These are phyloP conservation scores for Capsicum chinense DNA, from an alignment of 257 asterid genomes.

Conservation along the genomic window DNA sequence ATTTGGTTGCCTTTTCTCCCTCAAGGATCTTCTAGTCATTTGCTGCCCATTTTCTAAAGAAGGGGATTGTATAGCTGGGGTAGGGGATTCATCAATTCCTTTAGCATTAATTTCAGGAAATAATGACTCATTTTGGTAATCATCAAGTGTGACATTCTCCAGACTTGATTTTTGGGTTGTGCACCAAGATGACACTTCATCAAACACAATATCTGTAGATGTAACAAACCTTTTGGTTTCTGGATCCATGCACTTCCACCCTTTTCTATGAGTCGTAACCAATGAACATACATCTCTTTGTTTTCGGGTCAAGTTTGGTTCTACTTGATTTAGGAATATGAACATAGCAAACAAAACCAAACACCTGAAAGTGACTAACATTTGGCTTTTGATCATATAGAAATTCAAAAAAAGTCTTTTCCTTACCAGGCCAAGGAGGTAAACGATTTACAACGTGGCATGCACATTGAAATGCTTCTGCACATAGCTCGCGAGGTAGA, in stretches of 20 bases:
- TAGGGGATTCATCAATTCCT: not conserved
- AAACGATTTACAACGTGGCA: too few relatives aligned
- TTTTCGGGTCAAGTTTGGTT: slow-evolving; percentile 40
- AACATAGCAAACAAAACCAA: slow-evolving; percentile 32
- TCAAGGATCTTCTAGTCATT: not conserved
- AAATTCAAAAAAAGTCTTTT: slow-evolving; percentile 27
- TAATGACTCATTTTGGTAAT: not conserved
- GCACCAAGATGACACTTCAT: not conserved
- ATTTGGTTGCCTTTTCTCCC: slow-evolving; percentile 22
- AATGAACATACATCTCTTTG: slow-evolving; percentile 20
- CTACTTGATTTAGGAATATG: slow-evolving; percentile 9
- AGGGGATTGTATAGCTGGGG: not conserved
- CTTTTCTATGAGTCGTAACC: slow-evolving; percentile 29
- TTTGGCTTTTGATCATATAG: slow-evolving; percentile 29
- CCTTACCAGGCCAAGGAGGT: not conserved
- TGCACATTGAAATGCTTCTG: too few relatives aligned
- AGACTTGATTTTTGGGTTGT: not conserved
- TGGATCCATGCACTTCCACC: slow-evolving; percentile 36
- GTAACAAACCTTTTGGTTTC: not conserved
- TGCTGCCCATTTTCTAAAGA: not conserved
- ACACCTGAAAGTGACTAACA: not conserved
- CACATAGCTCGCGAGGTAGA: slow-evolving; percentile 27
- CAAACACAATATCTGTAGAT: not conserved
- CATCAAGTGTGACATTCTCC: not conserved
- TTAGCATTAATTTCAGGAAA: not conserved